Base-by-base conservation (phyloP, 371 early-diverging fungal species). In the Blakeslea trispora region DNA sequence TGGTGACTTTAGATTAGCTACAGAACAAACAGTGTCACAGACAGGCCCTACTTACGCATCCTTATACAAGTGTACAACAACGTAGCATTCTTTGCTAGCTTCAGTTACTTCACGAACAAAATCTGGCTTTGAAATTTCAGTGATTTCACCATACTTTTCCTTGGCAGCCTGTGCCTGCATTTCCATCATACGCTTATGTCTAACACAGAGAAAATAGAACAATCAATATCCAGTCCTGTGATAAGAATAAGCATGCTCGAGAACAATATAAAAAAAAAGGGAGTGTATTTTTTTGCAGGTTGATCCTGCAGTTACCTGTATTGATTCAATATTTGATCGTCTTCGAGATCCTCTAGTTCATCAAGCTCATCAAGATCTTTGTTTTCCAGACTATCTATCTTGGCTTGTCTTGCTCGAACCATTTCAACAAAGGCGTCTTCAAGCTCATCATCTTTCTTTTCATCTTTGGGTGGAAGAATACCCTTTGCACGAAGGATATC, bases 401-500 rank as follows among this genome's bases (percentile, higher is more conserved):
- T 84, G 23, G 81, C 72, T 51, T 85, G 79, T 63, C 84, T 72
- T 43, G 85, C 85, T 44, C 69, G 75, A 19, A 88, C 76, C 37
- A 78, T 84, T 55, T 92, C 87, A n/a, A 92, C 93, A 61, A 88
- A 81, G 57, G 83, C 75, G 17, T 87, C 88, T 62, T 91, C 90
- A 31, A 95, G 78, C 59, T 92, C 87, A 39, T 86, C 84, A 59
- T 91, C 90, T 23, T 77, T 84, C 39, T 85, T 66, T 43, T 79
- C 85, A 53, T 83, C 71, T 65, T 91, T 94, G 45, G 87, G 83
- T 8, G 94, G 94, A 42, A 96, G 74, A 66, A 96, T 96, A 15
- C 96, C 96, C 55, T 88, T 87, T 18, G 85, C 90, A 47, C 96
- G 90, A 49, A 97, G 82, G 55, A 95, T 91, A 67, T 96, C 96